These are phyloP conservation scores for Venturia carpophila DNA, from an alignment of 2,329 filamentous ascomycete species.

Conservation along the genomic window DNA sequence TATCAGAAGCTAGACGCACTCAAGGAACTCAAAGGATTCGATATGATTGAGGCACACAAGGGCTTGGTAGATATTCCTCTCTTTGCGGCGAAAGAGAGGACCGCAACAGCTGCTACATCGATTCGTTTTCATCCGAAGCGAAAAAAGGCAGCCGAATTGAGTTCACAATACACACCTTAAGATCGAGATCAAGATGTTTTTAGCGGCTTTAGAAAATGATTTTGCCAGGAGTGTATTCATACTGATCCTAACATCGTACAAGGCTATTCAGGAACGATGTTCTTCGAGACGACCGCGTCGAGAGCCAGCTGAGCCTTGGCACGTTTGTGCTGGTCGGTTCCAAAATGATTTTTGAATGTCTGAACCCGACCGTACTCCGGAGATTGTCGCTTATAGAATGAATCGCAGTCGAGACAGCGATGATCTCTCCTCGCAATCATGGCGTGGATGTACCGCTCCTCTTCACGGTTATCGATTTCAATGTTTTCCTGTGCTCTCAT, in stretches of 20 bases:
- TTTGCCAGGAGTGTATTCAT: neutral
- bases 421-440: neutral
- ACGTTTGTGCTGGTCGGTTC: neutral
- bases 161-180: too few relatives aligned
- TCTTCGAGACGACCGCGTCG: neutral
- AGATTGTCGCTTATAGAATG: too few relatives aligned
- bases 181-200: too few relatives aligned
- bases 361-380: neutral
- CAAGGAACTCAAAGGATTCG: too few relatives aligned
- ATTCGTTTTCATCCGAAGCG: too few relatives aligned
- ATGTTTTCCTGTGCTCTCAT: too few relatives aligned
- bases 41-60: too few relatives aligned
- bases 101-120: neutral
- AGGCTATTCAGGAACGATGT: neutral
- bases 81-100: neutral
- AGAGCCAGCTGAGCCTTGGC: neutral
- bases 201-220: too few relatives aligned
- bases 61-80: too few relatives aligned
- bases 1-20: too few relatives aligned
- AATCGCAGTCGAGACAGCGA: neutral
- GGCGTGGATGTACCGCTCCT: neutral
- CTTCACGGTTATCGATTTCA: neutral
- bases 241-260: too few relatives aligned
- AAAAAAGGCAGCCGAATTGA: too few relatives aligned
- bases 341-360: neutral